phyloP scores from a whole-genome alignment of 2,329 filamentous ascomycete genomes.

The Alternaria infectoria region DNA sequence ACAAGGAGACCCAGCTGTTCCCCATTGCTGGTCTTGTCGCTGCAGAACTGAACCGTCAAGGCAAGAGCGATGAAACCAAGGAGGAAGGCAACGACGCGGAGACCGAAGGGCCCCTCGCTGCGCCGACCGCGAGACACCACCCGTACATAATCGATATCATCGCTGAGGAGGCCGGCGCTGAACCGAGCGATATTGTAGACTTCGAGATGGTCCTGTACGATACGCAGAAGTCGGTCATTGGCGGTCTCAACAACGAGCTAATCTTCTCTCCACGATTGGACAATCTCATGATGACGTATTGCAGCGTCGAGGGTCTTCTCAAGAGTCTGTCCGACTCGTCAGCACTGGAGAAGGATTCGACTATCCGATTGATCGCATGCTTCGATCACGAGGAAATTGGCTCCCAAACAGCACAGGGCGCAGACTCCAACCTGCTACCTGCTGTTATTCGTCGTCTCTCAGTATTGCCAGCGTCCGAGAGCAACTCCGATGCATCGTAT shows the following conservation, averaged over 20 bases:
- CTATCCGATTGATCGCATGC: slow-evolving; percentile 88
- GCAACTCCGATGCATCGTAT: slow-evolving; percentile 68
- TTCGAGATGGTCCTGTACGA: slow-evolving; percentile 98
- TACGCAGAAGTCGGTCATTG: slow-evolving; percentile 87
- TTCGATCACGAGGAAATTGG: slow-evolving; percentile 99
- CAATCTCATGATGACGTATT: slow-evolving; percentile 96
- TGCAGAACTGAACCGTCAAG: slow-evolving; percentile 83
- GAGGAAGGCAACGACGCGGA: slow-evolving; percentile 50
- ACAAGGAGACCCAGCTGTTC: slow-evolving; percentile 96
- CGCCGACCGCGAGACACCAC: slow-evolving; percentile 83
- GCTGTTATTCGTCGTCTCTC: slow-evolving; percentile 86
- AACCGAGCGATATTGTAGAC: slow-evolving; percentile 77
- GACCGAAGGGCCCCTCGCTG: slow-evolving; percentile 65
- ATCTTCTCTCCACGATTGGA: slow-evolving; percentile 96
- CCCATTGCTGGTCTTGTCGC: slow-evolving; percentile 88
- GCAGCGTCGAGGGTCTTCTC: slow-evolving; percentile 84
- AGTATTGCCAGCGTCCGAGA: slow-evolving; percentile 70
- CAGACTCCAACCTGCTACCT: slow-evolving; percentile 89
- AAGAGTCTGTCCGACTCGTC: slow-evolving; percentile 70
- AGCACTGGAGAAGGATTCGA: slow-evolving; percentile 75
- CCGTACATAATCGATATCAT: slow-evolving; percentile 85
- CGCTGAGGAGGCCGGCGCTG: slow-evolving; percentile 76
- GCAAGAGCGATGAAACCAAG: slow-evolving; percentile 58
- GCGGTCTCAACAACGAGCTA: slow-evolving; percentile 90
- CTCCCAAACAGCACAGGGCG: slow-evolving; percentile 88